A percentile compares a stretch with the other conserved stretches of the same genome.
These are phyloP conservation scores for Scutellaria galericulata DNA, from an alignment of 257 asterid species.

Conservation along the genomic window DNA sequence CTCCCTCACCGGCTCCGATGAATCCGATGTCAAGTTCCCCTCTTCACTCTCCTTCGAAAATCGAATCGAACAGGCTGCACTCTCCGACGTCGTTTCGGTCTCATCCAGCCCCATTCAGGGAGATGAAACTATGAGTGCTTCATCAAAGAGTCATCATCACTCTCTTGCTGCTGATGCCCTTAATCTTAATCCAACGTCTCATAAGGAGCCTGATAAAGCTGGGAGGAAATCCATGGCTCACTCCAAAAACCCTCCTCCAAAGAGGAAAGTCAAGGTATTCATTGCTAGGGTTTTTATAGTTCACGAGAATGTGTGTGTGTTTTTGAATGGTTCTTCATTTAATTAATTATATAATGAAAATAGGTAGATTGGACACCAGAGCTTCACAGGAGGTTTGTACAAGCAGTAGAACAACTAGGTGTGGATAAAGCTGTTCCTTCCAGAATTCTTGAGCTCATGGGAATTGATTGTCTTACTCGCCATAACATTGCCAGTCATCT, in stretches of 20 bases:
- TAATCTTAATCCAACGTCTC: slow-evolving; percentile 2
- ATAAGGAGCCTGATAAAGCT: slow-evolving; percentile 28
- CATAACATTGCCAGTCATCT: slow-evolving; percentile 98
- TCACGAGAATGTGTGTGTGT: slow-evolving; percentile 40
- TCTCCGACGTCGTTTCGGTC: slow-evolving; percentile 23
- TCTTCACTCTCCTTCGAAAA: background rate
- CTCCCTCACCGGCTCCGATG: slow-evolving; percentile 47
- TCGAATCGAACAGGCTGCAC: slow-evolving; percentile 21
- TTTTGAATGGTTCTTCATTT: no score
- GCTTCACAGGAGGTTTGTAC: slow-evolving; percentile 85
- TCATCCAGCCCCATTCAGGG: slow-evolving; percentile 41
- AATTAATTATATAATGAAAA: background rate
- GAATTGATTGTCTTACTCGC: slow-evolving; percentile 95
- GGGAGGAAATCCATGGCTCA: slow-evolving; percentile 54
- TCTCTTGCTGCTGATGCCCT: background rate
- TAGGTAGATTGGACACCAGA: slow-evolving; percentile 99
- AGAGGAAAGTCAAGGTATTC: slow-evolving; percentile 79
- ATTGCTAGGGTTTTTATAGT: background rate
- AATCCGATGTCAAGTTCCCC: slow-evolving; percentile 44
- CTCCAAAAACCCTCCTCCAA: slow-evolving; percentile 57
- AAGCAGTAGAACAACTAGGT: slow-evolving; percentile 94
- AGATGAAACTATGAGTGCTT: slow-evolving; percentile 41
- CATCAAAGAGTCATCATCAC: background rate
- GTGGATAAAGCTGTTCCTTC: slow-evolving; percentile 98
- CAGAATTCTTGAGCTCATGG: slow-evolving; percentile 90